Percentiles rank a stretch among this genome's conserved stretches.
These are phyloP conservation scores for Nitzschia sp. DNA, from an alignment of 108 stramenopile genomes.

Conservation along the genomic window DNA sequence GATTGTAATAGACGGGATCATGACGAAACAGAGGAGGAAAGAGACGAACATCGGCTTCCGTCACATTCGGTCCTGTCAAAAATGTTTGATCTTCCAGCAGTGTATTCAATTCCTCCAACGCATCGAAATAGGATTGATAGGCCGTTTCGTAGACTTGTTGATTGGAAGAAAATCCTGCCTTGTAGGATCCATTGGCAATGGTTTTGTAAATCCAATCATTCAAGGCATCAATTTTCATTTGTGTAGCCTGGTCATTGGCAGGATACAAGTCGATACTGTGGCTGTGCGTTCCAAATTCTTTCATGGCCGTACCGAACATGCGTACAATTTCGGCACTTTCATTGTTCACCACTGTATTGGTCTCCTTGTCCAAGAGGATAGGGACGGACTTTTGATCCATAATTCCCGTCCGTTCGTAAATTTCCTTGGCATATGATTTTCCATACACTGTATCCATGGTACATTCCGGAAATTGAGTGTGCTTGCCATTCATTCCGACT, in stretches of 20 bases:
- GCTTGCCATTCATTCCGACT: conserved; percentile 23
- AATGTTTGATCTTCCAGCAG: conserved; percentile 63
- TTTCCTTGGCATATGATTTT: conserved; percentile 36
- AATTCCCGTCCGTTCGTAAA: conserved; percentile 38
- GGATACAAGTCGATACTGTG: conserved; percentile 82
- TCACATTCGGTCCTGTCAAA: conserved; percentile 68
- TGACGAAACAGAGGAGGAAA: conserved; percentile 86
- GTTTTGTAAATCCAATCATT: conserved; percentile 86
- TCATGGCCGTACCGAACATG: conserved; percentile 87
- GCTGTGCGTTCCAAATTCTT: conserved; percentile 49
- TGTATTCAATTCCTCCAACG: conserved; percentile 70
- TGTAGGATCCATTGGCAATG: conserved; percentile 93
- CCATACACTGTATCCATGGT: conserved; percentile 37
- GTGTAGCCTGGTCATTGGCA: conserved; percentile 25
- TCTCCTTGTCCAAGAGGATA: conserved; percentile 90
- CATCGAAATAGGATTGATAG: conserved; percentile 65
- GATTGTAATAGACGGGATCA: conserved; percentile 86
- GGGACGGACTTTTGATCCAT: conserved; percentile 65
- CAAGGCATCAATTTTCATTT: conserved; percentile 71
- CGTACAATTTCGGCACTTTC: conserved; percentile 93
- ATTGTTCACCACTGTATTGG: conserved; percentile 87
- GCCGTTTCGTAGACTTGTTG: conserved; percentile 91
- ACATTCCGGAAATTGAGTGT: conserved; percentile 28
- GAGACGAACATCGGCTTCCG: conserved; percentile 87
- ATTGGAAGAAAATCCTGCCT: conserved; percentile 86